Base-by-base conservation (phyloP, 2,329 filamentous ascomycete genomes). In the Zelopaecilomyces penicillatus region DNA sequence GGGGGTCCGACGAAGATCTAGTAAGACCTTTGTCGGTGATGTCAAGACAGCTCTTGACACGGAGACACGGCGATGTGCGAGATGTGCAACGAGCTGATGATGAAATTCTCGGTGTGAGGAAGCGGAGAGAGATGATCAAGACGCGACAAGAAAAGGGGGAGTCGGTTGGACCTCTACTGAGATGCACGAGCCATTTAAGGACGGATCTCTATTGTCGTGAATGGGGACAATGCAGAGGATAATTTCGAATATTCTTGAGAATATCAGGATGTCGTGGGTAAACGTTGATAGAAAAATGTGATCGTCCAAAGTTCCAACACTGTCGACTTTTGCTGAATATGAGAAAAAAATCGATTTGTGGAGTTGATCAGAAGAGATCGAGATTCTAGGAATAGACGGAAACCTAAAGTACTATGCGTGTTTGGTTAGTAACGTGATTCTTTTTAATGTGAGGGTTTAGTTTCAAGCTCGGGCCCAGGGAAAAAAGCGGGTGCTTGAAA, bases 1-100 rank as follows among this genome's bases (percentile, higher is more conserved):
- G 32, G 49, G 50, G 41, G 48, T 53, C 65, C 64, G 65, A 68
- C 64, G 50, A 67, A 67, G 65, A 68, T 61, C 66, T 46, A 29
- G 31, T 19, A 39, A 44, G 64, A 67, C 57, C 64, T 67, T 65
- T 56, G 64, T 64, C 65, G 62, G 63, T 51, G 27, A 30, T 34
- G 36, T 33, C 44, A 54, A 45, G 39, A 45, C 46, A 37, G 44
- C 39, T 39, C 42, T 45, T 47, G 48, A 46, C 45, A 47, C 46
- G 39, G 48, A 52, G 50, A 51, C 48, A 35, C 32, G 37, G 42
- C 35, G 35, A 44, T 27, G 27, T 29, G 39, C 29, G 39, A 44
- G 35, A 30, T 26, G 27, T 36, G 34, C 34, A 19, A 19, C 19
- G 19, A 19, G 19, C 19, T 19, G 19, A 19, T 19, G 19, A 19